Percentiles rank a stretch among this genome's conserved stretches.
These are phyloP conservation scores for Boechera retrofracta DNA, from an alignment of 345 rosid genomes.

Conservation along the genomic window DNA sequence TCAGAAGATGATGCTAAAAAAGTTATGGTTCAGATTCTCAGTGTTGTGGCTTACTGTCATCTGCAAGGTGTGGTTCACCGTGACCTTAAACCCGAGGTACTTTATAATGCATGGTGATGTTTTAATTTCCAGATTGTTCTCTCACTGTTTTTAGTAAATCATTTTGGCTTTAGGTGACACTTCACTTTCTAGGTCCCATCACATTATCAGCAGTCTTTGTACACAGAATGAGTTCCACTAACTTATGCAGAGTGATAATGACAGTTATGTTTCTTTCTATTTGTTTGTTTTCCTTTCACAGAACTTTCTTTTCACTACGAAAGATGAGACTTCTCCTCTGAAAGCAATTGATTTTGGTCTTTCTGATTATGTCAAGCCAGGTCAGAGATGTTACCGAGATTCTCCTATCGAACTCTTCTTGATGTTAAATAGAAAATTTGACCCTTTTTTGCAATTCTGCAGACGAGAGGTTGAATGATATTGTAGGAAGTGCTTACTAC, in stretches of 20 bases:
- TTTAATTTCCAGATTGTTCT: slow-evolving; percentile 10
- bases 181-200: slow-evolving; percentile 45
- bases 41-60: slow-evolving; percentile 90
- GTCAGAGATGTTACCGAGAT: slow-evolving; percentile 49
- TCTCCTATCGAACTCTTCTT: slow-evolving; percentile 8
- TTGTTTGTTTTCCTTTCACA: slow-evolving; percentile 49
- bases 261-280: slow-evolving; percentile 33
- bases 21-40: slow-evolving; percentile 91
- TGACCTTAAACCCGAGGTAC: slow-evolving; percentile 97
- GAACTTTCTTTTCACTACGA: slow-evolving; percentile 84
- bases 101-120: slow-evolving; percentile 36
- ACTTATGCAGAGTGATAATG: slow-evolving; percentile 25
- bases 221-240: slow-evolving; percentile 35
- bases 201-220: slow-evolving; percentile 35
- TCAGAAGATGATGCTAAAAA: slow-evolving; percentile 92
- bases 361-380: slow-evolving; percentile 97
- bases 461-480: slow-evolving; percentile 97
- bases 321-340: slow-evolving; percentile 75
- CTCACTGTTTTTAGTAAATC: slow-evolving; percentile 17
- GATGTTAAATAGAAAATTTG: slow-evolving; percentile 28
- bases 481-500: slow-evolving; percentile 97
- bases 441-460: slow-evolving; percentile 38
- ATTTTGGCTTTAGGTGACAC: slow-evolving; percentile 39
- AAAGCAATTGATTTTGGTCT: slow-evolving; percentile 98
- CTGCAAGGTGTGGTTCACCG: slow-evolving; percentile 99